Conservation (phyloP, 306 rosid species). For the Nissolia schottii region DNA sequence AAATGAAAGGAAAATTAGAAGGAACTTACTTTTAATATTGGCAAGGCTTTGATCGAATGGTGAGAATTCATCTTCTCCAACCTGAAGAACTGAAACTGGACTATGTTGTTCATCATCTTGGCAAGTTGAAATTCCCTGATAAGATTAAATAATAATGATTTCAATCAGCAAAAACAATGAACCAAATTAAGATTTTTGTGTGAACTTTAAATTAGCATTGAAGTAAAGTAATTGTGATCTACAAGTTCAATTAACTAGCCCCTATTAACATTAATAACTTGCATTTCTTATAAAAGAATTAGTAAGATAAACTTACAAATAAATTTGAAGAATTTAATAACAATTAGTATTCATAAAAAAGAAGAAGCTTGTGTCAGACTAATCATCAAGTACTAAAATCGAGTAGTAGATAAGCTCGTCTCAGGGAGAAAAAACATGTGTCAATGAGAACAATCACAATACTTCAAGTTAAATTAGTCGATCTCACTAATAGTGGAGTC, state of each 20-base stretch:
- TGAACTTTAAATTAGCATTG: slow-evolving; percentile 5
- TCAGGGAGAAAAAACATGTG: too few species aligned
- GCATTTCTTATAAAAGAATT: not conserved
- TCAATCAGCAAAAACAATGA: not conserved
- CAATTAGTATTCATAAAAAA: not conserved
- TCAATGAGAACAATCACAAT: too few species aligned
- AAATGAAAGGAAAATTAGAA: not conserved
- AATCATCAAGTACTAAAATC: too few species aligned
- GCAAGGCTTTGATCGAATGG: slow-evolving; percentile 46
- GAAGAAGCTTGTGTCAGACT: not conserved
- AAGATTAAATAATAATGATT: not conserved
- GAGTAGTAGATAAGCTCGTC: too few species aligned
- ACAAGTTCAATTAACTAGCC: not conserved
- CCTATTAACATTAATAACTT: not conserved
- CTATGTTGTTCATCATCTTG: slow-evolving; percentile 51
- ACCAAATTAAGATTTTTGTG: not conserved
- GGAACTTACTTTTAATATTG: slow-evolving; percentile 43
- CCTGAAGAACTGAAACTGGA: slow-evolving; percentile 64
- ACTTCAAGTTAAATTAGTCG: too few species aligned
- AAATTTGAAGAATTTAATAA: not conserved
- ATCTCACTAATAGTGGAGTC: too few species aligned
- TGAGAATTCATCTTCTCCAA: slow-evolving; percentile 41
- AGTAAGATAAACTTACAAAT: not conserved
- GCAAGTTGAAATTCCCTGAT: slow-evolving; percentile 21
- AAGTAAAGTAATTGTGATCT: not conserved